Evolutionary conservation across 2,329 filamentous ascomycete species (phyloP).

Genomic region (Pyrenophora graminea): DNA sequence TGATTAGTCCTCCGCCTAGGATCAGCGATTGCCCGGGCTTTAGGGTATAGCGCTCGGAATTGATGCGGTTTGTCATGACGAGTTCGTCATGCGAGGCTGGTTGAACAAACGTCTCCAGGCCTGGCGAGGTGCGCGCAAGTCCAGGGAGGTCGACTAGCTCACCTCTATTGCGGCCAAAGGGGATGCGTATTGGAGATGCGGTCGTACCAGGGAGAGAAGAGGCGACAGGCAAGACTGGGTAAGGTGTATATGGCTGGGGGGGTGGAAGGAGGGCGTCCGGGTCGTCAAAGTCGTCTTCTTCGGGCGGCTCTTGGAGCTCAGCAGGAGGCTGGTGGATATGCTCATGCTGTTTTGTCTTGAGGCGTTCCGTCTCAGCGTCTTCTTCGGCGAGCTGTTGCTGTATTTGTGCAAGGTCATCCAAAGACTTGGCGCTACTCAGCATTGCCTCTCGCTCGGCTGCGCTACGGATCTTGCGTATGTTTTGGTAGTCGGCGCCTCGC

Average conservation of each 20-base stretch:
- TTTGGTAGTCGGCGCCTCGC: slow-evolving; percentile 44
- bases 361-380: slow-evolving; percentile 35
- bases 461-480: slow-evolving; percentile 41
- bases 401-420: slow-evolving; percentile 31
- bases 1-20: slow-evolving; percentile 77
- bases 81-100: slow-evolving; percentile 68
- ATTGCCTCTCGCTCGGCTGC: slow-evolving; percentile 41
- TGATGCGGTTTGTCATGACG: slow-evolving; percentile 77
- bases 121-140: slow-evolving; percentile 66
- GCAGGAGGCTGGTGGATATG: slow-evolving; percentile 27
- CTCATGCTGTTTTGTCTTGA: slow-evolving; percentile 21
- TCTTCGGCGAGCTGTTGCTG: slow-evolving; percentile 41
- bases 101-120: slow-evolving; percentile 71
- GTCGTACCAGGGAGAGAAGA: slow-evolving; percentile 90
- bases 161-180: slow-evolving; percentile 82
- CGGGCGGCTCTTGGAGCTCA: slow-evolving; percentile 22
- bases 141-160: slow-evolving; percentile 94
- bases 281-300: slow-evolving; percentile 37
- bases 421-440: slow-evolving; percentile 30
- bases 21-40: slow-evolving; percentile 80
- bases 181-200: slow-evolving; percentile 89
- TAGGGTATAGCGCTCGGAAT: slow-evolving; percentile 73
- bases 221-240: slow-evolving; percentile 82
- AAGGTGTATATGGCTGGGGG: slow-evolving; percentile 71
- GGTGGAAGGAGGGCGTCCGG: slow-evolving; percentile 70